Base-by-base conservation (phyloP, 2,329 filamentous ascomycete genomes). In the Penicillium verrucosum region DNA sequence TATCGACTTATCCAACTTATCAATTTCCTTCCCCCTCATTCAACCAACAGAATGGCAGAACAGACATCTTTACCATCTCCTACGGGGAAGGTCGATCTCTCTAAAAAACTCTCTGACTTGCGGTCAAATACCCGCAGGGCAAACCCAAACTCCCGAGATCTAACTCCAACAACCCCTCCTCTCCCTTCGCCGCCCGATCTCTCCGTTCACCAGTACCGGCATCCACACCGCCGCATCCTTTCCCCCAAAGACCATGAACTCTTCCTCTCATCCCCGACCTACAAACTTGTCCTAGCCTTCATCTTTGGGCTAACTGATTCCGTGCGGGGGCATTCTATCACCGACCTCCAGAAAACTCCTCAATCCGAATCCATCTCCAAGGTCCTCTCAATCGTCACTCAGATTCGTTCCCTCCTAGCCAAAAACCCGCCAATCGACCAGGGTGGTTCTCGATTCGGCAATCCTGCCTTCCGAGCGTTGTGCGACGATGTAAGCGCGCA, bases 381-480 rank as follows among this genome's bases (percentile, higher is more conserved):
- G 14, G 83, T 97, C 32, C 73, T 95, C 38, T 69, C 74, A 16
- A 85, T 97, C 21, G 80, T 99, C 11, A 82, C 88, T 34, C 82
- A 87, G 52, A 84, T 89, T 9, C 86, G 90, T 51, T 73, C 78
- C 5, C 79, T 93, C 1, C 81, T 96, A 5, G 77, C 81, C 14
- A 77, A 82, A 50, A 87, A 88, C 51, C 94, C 94, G 0, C 88
- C 94, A 0, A 82, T 93, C 64, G 92, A 97, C 61, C 89, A 92
- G 45, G 88, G 86, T 30, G 92, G 92, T 44, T 96, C 92, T 9
- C 84, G 94, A 27, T 99, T 99, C 73, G 95, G 94, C 45, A 99
- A 99, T 76, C 92, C 92, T 64, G 85, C 89, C 2, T 99, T 99
- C 76, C 85, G 91, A 48, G 82, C 84, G 56, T 92, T 95, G 68